Conservation (phyloP, 1,284 basidiomycete genomes). For the Ceratobasidium sp. region DNA sequence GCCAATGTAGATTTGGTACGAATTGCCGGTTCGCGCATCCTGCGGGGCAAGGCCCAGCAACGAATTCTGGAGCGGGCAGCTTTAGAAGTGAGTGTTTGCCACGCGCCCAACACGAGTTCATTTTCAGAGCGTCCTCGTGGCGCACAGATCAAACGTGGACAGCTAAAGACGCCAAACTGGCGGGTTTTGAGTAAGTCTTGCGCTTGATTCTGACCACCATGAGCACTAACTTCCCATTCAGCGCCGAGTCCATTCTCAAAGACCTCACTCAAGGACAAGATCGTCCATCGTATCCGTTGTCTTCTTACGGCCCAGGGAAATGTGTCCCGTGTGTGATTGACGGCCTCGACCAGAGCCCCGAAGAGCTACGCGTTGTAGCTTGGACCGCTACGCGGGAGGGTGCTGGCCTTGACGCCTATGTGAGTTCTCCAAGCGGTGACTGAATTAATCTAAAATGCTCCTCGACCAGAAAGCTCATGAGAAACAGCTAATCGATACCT, state of each 20-base stretch:
- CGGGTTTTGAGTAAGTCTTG: conserved; percentile 28
- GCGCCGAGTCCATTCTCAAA: conserved; percentile 66
- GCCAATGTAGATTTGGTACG: conserved; percentile 74
- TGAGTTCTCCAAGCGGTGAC: conserved; percentile 56
- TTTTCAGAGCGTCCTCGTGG: conserved; percentile 31
- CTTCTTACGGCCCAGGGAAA: conserved; percentile 83
- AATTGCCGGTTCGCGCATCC: conserved; percentile 77
- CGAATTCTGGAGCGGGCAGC: conserved; percentile 50
- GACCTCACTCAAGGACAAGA: conserved; percentile 72
- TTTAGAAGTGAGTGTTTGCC: conserved; percentile 55
- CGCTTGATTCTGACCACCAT: conserved; percentile 11
- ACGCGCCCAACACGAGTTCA: conserved; percentile 38
- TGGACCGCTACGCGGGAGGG: conserved; percentile 65
- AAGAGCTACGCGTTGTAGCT: conserved; percentile 82
- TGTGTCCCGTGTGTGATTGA: conserved; percentile 74
- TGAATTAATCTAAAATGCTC: conserved; percentile 2
- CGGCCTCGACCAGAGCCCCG: conserved; percentile 78
- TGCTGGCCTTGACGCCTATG: conserved; percentile 71
- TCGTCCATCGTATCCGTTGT: conserved; percentile 84
- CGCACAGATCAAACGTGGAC: conserved; percentile 61
- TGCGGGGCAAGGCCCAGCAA: conserved; percentile 51
- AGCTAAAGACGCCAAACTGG: conserved; percentile 46
- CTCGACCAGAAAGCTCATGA: conserved; percentile 67
- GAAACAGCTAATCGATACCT: conserved; percentile 49
- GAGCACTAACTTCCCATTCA: conserved; percentile 53